Percentiles rank a stretch among this genome's conserved stretches.
phyloP scores from a whole-genome alignment of 2,329 filamentous ascomycete genomes.

The Hypoxylon rubiginosum region DNA sequence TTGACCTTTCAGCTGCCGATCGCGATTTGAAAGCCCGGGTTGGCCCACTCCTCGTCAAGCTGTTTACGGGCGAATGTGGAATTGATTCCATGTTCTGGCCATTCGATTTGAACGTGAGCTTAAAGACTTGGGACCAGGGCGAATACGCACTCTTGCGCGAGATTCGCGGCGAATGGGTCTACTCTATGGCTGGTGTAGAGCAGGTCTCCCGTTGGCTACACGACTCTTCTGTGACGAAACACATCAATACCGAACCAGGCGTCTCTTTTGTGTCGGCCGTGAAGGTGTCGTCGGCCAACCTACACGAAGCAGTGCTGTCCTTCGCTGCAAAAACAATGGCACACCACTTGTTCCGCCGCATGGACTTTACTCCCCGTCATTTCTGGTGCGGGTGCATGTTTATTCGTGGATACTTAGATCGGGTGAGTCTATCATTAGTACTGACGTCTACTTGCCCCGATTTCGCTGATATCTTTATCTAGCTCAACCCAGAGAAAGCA shows the following conservation, averaged over 20 bases:
- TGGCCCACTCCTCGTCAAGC: conserved; percentile 48
- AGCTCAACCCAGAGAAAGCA: conserved; percentile 45
- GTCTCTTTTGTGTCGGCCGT: conserved; percentile 40
- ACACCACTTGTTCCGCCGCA: conserved; percentile 46
- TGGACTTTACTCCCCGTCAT: conserved; percentile 49
- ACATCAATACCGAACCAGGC: conserved; percentile 37
- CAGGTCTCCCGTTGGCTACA: conserved; percentile 48
- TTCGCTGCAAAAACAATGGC: conserved; percentile 47
- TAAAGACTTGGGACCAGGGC: conserved; percentile 47
- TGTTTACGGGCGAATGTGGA: conserved; percentile 48
- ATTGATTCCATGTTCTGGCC: conserved; percentile 52
- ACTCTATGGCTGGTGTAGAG: conserved; percentile 44
- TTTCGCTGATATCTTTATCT: conserved; percentile 32
- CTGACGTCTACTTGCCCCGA: neutral
- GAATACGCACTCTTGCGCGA: conserved; percentile 43
- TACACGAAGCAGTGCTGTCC: conserved; percentile 45
- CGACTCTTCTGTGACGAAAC: conserved; percentile 48
- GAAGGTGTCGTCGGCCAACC: conserved; percentile 38
- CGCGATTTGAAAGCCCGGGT: conserved; percentile 48
- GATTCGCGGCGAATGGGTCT: conserved; percentile 48
- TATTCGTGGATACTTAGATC: conserved; percentile 48
- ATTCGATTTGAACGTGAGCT: conserved; percentile 40
- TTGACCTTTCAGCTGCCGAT: conserved; percentile 49
- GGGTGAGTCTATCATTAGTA: conserved; percentile 41
- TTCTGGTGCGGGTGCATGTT: conserved; percentile 48